Conservation (phyloP, 805 yeast genomes). For the Debaryomyces castellii region DNA sequence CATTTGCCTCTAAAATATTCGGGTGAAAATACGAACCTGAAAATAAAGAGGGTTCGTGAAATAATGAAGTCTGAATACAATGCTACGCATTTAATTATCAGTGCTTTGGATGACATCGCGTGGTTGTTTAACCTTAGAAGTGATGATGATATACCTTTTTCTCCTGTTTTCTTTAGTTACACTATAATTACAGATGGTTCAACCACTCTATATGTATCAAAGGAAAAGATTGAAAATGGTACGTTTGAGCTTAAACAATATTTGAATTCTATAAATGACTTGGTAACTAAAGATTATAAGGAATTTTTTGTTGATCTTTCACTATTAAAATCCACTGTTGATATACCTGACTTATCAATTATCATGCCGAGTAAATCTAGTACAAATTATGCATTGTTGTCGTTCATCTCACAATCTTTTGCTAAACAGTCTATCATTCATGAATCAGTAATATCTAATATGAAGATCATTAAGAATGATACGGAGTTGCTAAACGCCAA, state of each 20-base stretch:
- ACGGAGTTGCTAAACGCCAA: slow-evolving; percentile 72
- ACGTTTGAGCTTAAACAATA: slow-evolving; percentile 20
- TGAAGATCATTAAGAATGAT: slow-evolving; percentile 75
- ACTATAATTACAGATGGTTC: slow-evolving; percentile 33
- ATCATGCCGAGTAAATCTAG: slow-evolving; percentile 31
- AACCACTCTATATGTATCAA: slow-evolving; percentile 56
- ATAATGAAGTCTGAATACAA: slow-evolving; percentile 25
- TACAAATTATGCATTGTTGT: slow-evolving; percentile 31
- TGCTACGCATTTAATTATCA: slow-evolving; percentile 46
- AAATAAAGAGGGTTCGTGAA: slow-evolving; percentile 27
- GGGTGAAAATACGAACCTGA: slow-evolving; percentile 32
- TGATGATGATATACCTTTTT: slow-evolving; percentile 69
- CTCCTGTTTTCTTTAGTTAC: slow-evolving; percentile 84
- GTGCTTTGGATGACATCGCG: slow-evolving; percentile 86
- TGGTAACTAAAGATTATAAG: slow-evolving; percentile 50
- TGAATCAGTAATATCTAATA: slow-evolving; percentile 36
- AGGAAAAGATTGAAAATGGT: slow-evolving; percentile 38
- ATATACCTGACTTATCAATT: slow-evolving; percentile 13
- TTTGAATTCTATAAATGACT: slow-evolving; percentile 22
- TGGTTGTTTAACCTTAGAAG: slow-evolving; percentile 89
- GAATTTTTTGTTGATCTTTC: slow-evolving; percentile 59
- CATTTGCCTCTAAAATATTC: slow-evolving; percentile 27
- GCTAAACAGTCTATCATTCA: slow-evolving; percentile 21
- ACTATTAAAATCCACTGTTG: slow-evolving; percentile 18
- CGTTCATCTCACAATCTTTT: slow-evolving; percentile 28